Evolutionary conservation across 345 rosid species (phyloP).

Genomic region (Arabidopsis suecica): DNA sequence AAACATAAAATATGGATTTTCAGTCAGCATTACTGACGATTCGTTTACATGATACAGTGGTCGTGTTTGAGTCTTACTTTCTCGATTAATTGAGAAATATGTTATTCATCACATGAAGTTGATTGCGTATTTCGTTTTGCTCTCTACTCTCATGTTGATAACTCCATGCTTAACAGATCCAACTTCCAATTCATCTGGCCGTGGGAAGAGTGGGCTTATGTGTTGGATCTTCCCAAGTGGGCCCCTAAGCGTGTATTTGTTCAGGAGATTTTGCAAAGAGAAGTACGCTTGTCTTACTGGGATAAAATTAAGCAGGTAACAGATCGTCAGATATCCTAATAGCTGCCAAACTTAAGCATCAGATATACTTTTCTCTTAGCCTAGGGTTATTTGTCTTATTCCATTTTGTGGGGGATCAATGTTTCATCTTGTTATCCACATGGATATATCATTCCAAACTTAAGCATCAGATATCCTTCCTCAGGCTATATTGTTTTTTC

Average conservation of each 20-base stretch:
- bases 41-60: neutral
- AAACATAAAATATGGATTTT: slow-evolving; percentile 11
- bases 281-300: slow-evolving; percentile 97
- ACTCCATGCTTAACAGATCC: slow-evolving; percentile 60
- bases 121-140: neutral
- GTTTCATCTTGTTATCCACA: slow-evolving; percentile 22
- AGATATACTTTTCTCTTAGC: neutral
- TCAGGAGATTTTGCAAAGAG: slow-evolving; percentile 97
- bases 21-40: neutral
- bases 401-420: neutral
- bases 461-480: neutral
- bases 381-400: neutral
- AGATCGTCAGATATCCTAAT: neutral
- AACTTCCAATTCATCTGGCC: slow-evolving; percentile 99
- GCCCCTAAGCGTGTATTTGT: slow-evolving; percentile 98
- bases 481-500: slow-evolving; percentile 9
- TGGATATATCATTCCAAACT: neutral
- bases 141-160: slow-evolving; percentile 11
- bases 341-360: slow-evolving; percentile 6
- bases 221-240: slow-evolving; percentile 95
- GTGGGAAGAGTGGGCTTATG: slow-evolving; percentile 99
- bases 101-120: slow-evolving; percentile 21
- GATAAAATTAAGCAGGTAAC: slow-evolving; percentile 95
- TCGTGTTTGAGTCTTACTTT: slow-evolving; percentile 14
- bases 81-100: slow-evolving; percentile 8